These are phyloP conservation scores for Globisporangium nodosum DNA, from an alignment of 352 stramenopile species.

Conservation along the genomic window DNA sequence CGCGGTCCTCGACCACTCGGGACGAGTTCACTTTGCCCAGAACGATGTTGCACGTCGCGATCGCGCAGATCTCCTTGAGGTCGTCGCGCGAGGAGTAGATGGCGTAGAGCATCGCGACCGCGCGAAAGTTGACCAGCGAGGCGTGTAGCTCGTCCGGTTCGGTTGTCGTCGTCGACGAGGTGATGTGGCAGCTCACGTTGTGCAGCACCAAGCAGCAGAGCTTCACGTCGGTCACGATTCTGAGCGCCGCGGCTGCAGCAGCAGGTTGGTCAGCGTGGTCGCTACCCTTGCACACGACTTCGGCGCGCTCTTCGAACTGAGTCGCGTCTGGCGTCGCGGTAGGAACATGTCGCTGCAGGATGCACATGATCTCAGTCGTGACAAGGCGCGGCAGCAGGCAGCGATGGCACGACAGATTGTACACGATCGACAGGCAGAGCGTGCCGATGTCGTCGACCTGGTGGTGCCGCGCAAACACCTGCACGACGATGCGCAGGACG, in stretches of 20 bases:
- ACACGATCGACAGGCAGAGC: constrained; percentile 63
- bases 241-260: not conserved
- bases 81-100: constrained; percentile 40
- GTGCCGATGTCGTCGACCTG: constrained; percentile 47
- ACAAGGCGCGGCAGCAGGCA: constrained; percentile 39
- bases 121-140: constrained; percentile 39
- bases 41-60: constrained; percentile 60
- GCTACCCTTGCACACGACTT: not conserved
- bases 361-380: constrained; percentile 44
- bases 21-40: constrained; percentile 66
- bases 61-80: constrained; percentile 48
- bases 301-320: not conserved
- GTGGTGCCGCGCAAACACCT: constrained; percentile 50
- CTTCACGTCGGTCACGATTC: constrained; percentile 23
- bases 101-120: constrained; percentile 37
- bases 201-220: constrained; percentile 65
- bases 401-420: constrained; percentile 70
- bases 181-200: constrained; percentile 53
- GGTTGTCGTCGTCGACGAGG: not conserved
- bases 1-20: constrained; percentile 44
- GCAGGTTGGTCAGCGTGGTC: not conserved
- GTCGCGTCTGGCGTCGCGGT: not conserved
- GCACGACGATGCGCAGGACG: constrained; percentile 56
- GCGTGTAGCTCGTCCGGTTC: constrained; percentile 23
- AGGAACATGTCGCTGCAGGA: constrained; percentile 44